Evolutionary conservation across 164 flowering plant genomes (phyloP), one percentile per base, ranked within the genome.

Genomic region (Kalanchoe fedtschenkoi): DNA sequence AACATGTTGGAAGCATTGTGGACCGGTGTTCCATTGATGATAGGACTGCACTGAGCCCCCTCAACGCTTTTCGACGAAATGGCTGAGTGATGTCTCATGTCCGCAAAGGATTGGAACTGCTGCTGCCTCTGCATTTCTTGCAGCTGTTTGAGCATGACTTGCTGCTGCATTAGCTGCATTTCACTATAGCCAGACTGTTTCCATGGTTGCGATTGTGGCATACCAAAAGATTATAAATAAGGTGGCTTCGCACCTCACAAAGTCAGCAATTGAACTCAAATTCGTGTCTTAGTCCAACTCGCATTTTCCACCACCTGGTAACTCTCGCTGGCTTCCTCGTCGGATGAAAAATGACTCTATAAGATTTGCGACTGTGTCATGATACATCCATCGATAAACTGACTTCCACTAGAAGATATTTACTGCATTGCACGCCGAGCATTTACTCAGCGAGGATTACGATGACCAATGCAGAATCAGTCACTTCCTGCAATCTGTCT

Each of bases 61-160:
- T 66, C 41, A 58, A 70, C 46, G 61, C 81, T 84, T 68, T 71
- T 79, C 32, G 71, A 38, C 54, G n/a, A n/a, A n/a, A 76, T 54
- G 4, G 74, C 29, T 59, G 79, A 64, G 24, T 76, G 81, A 33
- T 72, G 82, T 70, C 79, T 81, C 34, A 66, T 66, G 66, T 78
- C 79, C 57, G 77, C 75, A 4, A 84, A 64, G 64, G 80, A 80
- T 62, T 79, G 84, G 64, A 80, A 68, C 38, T 85, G 91, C 67
- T 80, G 81, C 72, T 80, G 82, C 73, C 79, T 77, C 74, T 82
- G 89, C 71, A 85, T 64, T 54, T 81, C 89, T 72, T 86, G 88
- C 66, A 83, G 56, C 71, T 85, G 86, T 69, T 81, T 83, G 53
- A 72, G 46, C 85, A 89, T 78, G 4, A 79, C 21, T 1, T 83